phyloP scores from a whole-genome alignment of 345 rosid species.

The Eucalyptus leucophloia region DNA sequence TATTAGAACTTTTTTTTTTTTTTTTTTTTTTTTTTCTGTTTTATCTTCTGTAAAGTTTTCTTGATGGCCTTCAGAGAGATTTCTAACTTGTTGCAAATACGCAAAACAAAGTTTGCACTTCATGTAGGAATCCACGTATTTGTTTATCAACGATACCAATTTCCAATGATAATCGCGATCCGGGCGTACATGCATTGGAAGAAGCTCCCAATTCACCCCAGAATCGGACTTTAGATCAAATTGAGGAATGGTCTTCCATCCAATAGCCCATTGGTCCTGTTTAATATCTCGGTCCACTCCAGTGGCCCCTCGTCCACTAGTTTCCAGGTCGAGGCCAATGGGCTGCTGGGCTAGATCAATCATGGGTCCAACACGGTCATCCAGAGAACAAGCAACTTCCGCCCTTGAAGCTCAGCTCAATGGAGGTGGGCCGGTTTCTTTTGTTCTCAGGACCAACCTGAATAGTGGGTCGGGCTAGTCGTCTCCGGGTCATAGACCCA shows the following conservation, averaged over 20 bases:
- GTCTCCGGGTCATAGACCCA: neutral
- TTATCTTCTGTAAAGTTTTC: accelerated
- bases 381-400: neutral
- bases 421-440: neutral
- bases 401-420: neutral
- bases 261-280: neutral
- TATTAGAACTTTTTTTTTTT: no score
- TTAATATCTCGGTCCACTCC: neutral
- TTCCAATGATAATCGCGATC: neutral
- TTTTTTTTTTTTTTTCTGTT: neutral
- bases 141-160: neutral
- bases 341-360: neutral
- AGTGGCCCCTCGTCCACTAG: neutral
- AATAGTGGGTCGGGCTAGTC: neutral
- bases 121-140: neutral
- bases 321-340: neutral
- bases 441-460: neutral
- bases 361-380: neutral
- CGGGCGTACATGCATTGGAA: neutral
- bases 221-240: neutral
- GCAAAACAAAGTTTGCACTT: neutral
- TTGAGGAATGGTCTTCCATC: neutral
- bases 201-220: neutral
- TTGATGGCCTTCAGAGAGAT: accelerated
- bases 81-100: neutral